Evolutionary conservation across 2,329 filamentous ascomycete species (phyloP).

Genomic region (Ophiostoma populinum): DNA sequence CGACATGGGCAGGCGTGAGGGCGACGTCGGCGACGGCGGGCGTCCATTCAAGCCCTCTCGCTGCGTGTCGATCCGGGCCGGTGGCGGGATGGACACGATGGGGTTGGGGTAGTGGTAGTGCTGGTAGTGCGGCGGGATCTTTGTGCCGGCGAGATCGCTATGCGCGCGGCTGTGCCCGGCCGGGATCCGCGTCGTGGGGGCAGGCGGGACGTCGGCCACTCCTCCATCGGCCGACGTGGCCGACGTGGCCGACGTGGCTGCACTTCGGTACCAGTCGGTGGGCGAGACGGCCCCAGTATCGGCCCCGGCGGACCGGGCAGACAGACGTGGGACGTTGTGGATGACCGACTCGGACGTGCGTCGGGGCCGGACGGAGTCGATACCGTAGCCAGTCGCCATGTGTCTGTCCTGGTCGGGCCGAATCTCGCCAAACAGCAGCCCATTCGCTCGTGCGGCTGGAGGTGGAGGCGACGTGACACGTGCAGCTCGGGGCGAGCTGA

Average conservation of each 20-base stretch:
- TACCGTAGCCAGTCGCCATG: conserved; percentile 41
- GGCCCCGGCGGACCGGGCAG: conserved; percentile 32
- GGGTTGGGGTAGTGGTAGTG: neutral
- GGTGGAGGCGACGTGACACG: conserved; percentile 11
- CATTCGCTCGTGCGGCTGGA: conserved; percentile 21
- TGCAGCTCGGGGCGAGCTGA: conserved; percentile 12
- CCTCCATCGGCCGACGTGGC: neutral
- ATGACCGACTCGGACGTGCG: conserved; percentile 58
- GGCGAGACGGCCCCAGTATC: conserved; percentile 45
- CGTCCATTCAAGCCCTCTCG: too few relatives aligned
- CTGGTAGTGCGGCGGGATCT: conserved; percentile 1
- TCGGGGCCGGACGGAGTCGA: conserved; percentile 33
- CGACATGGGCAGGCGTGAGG: conserved; percentile 21
- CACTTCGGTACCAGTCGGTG: conserved; percentile 44
- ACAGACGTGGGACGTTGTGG: conserved; percentile 30
- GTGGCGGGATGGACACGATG: neutral
- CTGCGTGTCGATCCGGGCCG: conserved; percentile 1
- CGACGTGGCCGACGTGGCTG: conserved; percentile 1
- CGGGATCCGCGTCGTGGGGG: conserved; percentile 1
- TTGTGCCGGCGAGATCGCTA: conserved; percentile 36
- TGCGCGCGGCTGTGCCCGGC: conserved; percentile 30
- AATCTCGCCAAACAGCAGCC: conserved; percentile 61
- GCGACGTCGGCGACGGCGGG: conserved; percentile 14
- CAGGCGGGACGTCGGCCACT: neutral
- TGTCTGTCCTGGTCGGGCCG: conserved; percentile 38